Base-by-base conservation (phyloP, 371 early-diverging fungal species). In the Batkoa obscura region DNA sequence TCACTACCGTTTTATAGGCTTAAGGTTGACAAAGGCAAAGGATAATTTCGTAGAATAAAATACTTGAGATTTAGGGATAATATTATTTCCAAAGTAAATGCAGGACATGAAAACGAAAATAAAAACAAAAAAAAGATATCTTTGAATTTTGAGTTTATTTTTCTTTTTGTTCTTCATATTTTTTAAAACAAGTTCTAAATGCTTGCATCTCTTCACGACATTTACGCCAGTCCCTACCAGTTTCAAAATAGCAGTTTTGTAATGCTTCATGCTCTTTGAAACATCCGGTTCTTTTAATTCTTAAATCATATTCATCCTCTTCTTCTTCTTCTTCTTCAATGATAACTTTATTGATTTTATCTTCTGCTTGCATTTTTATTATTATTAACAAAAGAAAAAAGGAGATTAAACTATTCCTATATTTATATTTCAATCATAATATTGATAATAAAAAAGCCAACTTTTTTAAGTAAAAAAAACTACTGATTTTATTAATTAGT, bases 1-100 rank as follows among this genome's bases (percentile, higher is more conserved):
- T 1, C 89, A 15, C 30, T 76, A 80, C 70, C 84, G 83, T 0
- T 78, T 74, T 36, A 88, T 80, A 30, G 94, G 92, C 62, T 91
- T 91, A 42, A 88, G 70, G 61, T 92, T 91, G 46, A 92, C 92
- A 9, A 94, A 66, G 0, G 85, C 92, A 41, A 82, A 69, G 4
- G 78, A 72, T 34, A 79, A 68, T 42, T 72, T 67, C 1, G 90
- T 77, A 53, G 72, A 68, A 61, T 74, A 74, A 63, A 92, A 91
- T 36, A 83, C 71, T 61, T 84, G 81, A 23, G 75, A 67, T 15
- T 79, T 72, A 0, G 70, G 63, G 58, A 90, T 80, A 10, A 58
- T 35, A 50, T 78, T 70, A 46, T 79, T 79, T 30, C 86, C 86
- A 66, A 84, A 86, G 43, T 31, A 31, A 47, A 47, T 23, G 6